These are phyloP conservation scores for Diutina neorugosa DNA, from an alignment of 1,139 yeast genomes.

Conservation along the genomic window DNA sequence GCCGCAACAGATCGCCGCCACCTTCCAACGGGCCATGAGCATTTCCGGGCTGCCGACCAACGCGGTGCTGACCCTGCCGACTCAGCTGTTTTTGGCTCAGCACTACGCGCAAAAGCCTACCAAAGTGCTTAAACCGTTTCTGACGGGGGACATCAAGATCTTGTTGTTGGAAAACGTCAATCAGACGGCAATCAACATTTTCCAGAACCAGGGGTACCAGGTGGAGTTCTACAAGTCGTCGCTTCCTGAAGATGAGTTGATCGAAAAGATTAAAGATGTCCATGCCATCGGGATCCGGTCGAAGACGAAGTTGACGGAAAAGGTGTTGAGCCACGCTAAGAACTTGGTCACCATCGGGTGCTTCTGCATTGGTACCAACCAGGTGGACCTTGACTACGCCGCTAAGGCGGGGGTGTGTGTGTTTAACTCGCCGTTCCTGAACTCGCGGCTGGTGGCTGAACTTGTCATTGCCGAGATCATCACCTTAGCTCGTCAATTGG, in stretches of 20 bases:
- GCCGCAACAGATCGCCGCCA: slow-evolving; percentile 3
- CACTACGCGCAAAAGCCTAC: slow-evolving; percentile 37
- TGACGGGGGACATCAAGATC: slow-evolving; percentile 86
- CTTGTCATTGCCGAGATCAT: slow-evolving; percentile 92
- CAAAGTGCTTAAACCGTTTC: slow-evolving; percentile 76
- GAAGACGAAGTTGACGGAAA: slow-evolving; percentile 78
- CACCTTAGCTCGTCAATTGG: slow-evolving; percentile 88
- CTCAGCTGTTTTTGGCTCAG: slow-evolving; percentile 32
- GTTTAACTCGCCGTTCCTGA: slow-evolving; percentile 96
- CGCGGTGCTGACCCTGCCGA: slow-evolving; percentile 71
- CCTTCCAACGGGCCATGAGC: slow-evolving; percentile 4
- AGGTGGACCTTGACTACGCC: slow-evolving; percentile 86
- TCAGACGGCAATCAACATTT: slow-evolving; percentile 78
- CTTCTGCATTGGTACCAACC: slow-evolving; percentile 98
- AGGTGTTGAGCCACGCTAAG: slow-evolving; percentile 72
- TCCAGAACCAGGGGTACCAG: slow-evolving; percentile 87
- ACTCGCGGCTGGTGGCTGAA: slow-evolving; percentile 98
- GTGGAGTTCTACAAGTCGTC: slow-evolving; percentile 90
- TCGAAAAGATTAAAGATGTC: slow-evolving; percentile 85
- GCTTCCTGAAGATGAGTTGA: slow-evolving; percentile 83
- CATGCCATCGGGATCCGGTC: slow-evolving; percentile 98
- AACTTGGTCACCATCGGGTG: slow-evolving; percentile 90
- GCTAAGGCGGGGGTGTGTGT: slow-evolving; percentile 92
- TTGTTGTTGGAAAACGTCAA: slow-evolving; percentile 87
- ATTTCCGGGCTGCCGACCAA: slow-evolving; percentile 13